Percentiles rank a stretch among this genome's conserved stretches.
Evolutionary conservation across 768 basidiomycete genomes (phyloP).

Genomic region (Hygrocybe coccinea): DNA sequence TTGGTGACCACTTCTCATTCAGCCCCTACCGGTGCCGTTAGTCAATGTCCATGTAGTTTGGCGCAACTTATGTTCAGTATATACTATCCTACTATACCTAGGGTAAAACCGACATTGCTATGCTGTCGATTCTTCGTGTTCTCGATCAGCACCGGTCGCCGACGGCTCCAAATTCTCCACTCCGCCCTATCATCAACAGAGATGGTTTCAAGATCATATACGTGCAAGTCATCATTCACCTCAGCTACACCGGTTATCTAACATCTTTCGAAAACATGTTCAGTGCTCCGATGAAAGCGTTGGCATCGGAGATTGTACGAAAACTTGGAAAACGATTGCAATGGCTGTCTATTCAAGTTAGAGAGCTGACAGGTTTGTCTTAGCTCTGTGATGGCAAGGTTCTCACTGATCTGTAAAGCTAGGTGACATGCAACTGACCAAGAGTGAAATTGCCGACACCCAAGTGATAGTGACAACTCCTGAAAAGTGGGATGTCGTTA

Average conservation of each 20-base stretch:
- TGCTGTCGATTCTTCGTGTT: constrained; percentile 88
- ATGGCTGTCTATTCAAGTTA: constrained; percentile 83
- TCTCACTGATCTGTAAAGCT: neutral
- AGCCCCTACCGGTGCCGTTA: constrained; percentile 97
- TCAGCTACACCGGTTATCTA: neutral
- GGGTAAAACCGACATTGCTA: constrained; percentile 99
- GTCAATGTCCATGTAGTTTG: constrained; percentile 26
- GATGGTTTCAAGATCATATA: constrained; percentile 94
- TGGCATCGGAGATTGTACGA: constrained; percentile 91
- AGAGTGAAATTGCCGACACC: constrained; percentile 87
- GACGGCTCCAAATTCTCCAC: constrained; percentile 22
- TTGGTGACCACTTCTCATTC: constrained; percentile 3
- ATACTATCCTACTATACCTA: constrained; percentile 26
- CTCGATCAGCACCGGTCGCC: constrained; percentile 65
- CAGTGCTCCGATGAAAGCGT: constrained; percentile 97
- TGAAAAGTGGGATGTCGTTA: constrained; percentile 99
- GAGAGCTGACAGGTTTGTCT: constrained; percentile 78
- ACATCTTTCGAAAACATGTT: neutral
- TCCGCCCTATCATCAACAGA: constrained; percentile 52
- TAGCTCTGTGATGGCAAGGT: neutral
- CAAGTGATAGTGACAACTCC: constrained; percentile 99
- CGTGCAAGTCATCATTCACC: constrained; percentile 51
- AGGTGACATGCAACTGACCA: constrained; percentile 97
- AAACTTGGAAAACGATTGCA: constrained; percentile 86
- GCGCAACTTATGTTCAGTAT: constrained; percentile 8